phyloP scores from a whole-genome alignment of 2,329 filamentous ascomycete species.

The Ascochyta rabiei region DNA sequence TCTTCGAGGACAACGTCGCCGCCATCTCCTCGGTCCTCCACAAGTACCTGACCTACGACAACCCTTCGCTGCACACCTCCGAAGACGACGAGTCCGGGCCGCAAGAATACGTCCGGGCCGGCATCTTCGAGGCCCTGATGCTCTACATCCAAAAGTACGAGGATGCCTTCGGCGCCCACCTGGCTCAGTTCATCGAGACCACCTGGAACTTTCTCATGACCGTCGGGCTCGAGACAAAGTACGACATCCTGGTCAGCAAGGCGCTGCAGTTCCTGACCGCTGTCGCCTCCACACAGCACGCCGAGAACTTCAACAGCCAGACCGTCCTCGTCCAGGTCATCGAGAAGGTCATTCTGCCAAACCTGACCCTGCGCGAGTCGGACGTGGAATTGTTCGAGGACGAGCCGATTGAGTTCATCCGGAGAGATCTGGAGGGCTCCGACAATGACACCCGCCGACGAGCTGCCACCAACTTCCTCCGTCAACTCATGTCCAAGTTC shows the following conservation, averaged over 20 bases:
- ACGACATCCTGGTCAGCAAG: constrained; percentile 92
- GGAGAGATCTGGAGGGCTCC: constrained; percentile 91
- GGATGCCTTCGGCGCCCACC: constrained; percentile 83
- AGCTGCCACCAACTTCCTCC: constrained; percentile 92
- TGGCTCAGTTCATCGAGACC: constrained; percentile 83
- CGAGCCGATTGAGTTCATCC: constrained; percentile 97
- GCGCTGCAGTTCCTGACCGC: constrained; percentile 93
- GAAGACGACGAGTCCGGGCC: constrained; percentile 89
- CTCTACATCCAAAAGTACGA: constrained; percentile 95
- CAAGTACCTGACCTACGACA: constrained; percentile 92
- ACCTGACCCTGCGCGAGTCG: constrained; percentile 87
- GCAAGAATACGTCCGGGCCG: constrained; percentile 86
- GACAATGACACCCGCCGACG: constrained; percentile 92
- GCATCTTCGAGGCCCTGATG: constrained; percentile 88
- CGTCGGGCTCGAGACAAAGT: constrained; percentile 86
- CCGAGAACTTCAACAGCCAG: constrained; percentile 83
- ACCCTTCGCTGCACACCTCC: constrained; percentile 78
- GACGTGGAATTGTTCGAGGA: constrained; percentile 97
- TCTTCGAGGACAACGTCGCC: constrained; percentile 87
- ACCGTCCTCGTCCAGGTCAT: constrained; percentile 83
- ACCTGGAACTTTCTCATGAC: constrained; percentile 91
- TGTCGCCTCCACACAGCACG: constrained; percentile 78
- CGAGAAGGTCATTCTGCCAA: constrained; percentile 94
- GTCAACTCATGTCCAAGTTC: constrained; percentile 87
- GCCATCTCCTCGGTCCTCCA: constrained; percentile 80